Base-by-base conservation (phyloP, 2,329 filamentous ascomycete species). In the Fusarium nurragi region DNA sequence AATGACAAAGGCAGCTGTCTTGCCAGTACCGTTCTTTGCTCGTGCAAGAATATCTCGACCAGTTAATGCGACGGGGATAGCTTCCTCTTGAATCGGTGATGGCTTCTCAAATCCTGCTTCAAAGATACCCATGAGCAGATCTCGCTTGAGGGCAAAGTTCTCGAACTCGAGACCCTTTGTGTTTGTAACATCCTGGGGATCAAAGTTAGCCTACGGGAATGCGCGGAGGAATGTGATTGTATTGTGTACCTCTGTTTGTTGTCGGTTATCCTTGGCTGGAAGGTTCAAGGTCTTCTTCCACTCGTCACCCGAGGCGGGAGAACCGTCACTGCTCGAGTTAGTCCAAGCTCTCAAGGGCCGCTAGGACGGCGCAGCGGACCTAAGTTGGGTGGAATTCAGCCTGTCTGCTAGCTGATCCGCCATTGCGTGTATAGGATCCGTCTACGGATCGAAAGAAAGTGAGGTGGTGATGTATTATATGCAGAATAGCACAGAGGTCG, bases 31-130 rank as follows among this genome's bases (percentile, higher is more conserved):
- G 78, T 99, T 99, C 84, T 99, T 99, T 69, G 95, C 95, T 79
- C 95, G 88, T 60, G 95, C 95, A 67, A 99, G 86, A 73, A 99
- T 94, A 76, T 99, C 95, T 80, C 94, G 88, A 54, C 95, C 95
- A 44, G 94, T 97, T 55, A 99, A 86, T 47, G 95, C 95, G 68
- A 99, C 94, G 44, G 95, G 95, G 74, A 99, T 97, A 53, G 95
- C 93, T 82, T 98, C 95, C 89, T 99, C 95, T 87, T 99, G 95
- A 73, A 99, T 99, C 12, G 95, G 95, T 55, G 95, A 99, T 16
- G 95, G 95, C 81, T 97, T 97, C 78, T 99, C 95, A 78, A 97
- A 99, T 65, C 95, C 95, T 70, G 95, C 95, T 82, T 99, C 95
- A 78, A 98, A 99, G 69, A 99, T 98, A 64, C 95, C 95, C 94